A percentile compares a stretch with the other conserved stretches of the same genome.
phyloP scores from a whole-genome alignment of 2,329 filamentous ascomycete genomes.

The Ophiocordyceps unilateralis region DNA sequence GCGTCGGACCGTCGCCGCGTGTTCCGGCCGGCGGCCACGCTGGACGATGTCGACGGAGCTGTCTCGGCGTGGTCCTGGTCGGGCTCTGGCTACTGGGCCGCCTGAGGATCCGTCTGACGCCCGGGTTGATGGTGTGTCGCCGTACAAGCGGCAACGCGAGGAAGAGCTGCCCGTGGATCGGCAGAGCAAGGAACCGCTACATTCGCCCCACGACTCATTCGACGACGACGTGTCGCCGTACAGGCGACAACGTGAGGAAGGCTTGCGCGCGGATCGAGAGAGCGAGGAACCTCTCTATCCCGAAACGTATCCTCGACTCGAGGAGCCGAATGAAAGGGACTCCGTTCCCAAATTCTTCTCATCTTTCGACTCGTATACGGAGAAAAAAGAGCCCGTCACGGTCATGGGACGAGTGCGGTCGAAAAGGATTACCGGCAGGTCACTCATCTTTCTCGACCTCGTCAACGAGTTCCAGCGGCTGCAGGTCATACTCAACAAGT shows the following conservation, averaged over 20 bases:
- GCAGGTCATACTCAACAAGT: constrained; percentile 61
- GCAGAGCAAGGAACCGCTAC: constrained; percentile 17
- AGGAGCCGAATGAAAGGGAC: constrained; percentile 10
- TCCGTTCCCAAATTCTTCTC: constrained; percentile 18
- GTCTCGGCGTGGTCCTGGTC: neutral
- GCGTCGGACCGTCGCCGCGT: constrained; percentile 4
- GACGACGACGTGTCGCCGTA: constrained; percentile 15
- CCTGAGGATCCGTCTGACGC: neutral
- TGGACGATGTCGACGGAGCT: neutral
- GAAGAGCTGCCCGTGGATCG: constrained; percentile 15
- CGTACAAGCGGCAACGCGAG: constrained; percentile 19
- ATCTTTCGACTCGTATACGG: constrained; percentile 9
- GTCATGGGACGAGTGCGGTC: constrained; percentile 51
- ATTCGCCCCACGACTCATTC: no score
- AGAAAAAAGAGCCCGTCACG: constrained; percentile 14
- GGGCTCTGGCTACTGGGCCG: constrained; percentile 3
- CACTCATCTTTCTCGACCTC: constrained; percentile 73
- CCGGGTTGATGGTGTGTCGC: constrained; percentile 13
- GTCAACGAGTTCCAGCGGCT: constrained; percentile 53
- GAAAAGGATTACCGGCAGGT: constrained; percentile 54
- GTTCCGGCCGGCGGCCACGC: constrained; percentile 4
- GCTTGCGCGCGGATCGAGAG: constrained; percentile 15
- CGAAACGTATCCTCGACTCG: constrained; percentile 18
- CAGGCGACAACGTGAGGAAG: constrained; percentile 17
- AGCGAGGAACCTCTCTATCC: constrained; percentile 17